phyloP scores from a whole-genome alignment of 345 rosid genomes.

The Corymbia maculata region DNA sequence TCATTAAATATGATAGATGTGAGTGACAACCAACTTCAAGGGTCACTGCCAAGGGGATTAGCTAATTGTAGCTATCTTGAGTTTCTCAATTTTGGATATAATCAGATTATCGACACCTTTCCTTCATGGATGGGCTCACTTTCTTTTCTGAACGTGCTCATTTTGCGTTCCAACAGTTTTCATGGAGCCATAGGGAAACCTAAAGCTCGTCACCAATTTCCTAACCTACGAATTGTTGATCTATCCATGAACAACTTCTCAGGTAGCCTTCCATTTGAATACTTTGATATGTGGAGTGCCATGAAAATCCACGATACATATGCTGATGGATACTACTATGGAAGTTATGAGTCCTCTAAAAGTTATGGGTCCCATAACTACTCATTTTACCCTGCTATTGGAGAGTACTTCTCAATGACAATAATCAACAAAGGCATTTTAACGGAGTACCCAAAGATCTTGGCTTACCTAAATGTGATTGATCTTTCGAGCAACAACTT shows the following conservation, averaged over 20 bases:
- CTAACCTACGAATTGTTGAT: background rate
- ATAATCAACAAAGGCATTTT: background rate
- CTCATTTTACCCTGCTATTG: too few relatives aligned
- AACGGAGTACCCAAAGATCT: background rate
- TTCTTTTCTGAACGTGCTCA: background rate
- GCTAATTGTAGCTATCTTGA: background rate
- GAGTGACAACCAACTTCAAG: background rate
- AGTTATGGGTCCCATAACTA: too few relatives aligned
- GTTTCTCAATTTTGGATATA: background rate
- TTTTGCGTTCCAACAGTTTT: background rate
- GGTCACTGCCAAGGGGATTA: background rate
- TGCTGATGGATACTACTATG: too few relatives aligned
- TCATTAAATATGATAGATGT: background rate
- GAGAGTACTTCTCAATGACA: background rate
- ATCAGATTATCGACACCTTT: background rate
- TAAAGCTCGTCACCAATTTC: background rate
- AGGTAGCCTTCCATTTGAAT: background rate
- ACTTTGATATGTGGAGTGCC: background rate
- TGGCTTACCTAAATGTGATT: background rate
- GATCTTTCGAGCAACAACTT: background rate
- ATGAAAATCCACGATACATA: background rate
- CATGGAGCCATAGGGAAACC: background rate
- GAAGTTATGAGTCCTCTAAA: too few relatives aligned
- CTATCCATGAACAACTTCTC: background rate
- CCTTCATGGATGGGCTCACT: slow-evolving; percentile 6